phyloP scores from a whole-genome alignment of 257 asterid genomes.

The Craterostigma plantagineum region DNA sequence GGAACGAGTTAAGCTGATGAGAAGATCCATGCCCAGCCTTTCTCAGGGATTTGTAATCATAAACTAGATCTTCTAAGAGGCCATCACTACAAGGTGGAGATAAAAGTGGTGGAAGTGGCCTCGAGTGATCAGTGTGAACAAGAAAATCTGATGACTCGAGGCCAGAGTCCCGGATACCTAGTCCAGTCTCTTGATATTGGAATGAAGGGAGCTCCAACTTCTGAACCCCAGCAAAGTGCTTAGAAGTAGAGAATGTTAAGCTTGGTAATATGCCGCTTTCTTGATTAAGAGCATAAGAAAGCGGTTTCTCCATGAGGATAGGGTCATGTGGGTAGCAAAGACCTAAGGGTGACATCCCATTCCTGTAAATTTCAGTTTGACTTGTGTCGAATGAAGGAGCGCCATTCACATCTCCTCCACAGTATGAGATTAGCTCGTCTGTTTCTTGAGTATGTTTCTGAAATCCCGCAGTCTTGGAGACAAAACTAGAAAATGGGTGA shows the following conservation, averaged over 20 bases:
- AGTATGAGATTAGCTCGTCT: slow-evolving; percentile 22
- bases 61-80: slow-evolving; percentile 44
- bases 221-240: slow-evolving; percentile 37
- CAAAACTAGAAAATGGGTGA: slow-evolving; percentile 25
- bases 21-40: slow-evolving; percentile 16
- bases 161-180: slow-evolving; percentile 32
- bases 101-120: slow-evolving; percentile 21
- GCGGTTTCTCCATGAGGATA: slow-evolving; percentile 19
- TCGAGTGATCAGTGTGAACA: slow-evolving; percentile 24
- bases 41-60: slow-evolving; percentile 33
- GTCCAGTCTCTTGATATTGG: slow-evolving; percentile 42
- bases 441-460: slow-evolving; percentile 20
- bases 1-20: no score
- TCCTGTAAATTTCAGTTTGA: slow-evolving; percentile 15
- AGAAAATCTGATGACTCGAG: slow-evolving; percentile 29
- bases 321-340: slow-evolving; percentile 18
- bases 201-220: slow-evolving; percentile 80
- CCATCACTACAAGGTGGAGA: slow-evolving; percentile 48
- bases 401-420: slow-evolving; percentile 11
- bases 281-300: slow-evolving; percentile 20
- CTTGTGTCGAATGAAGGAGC: slow-evolving; percentile 16
- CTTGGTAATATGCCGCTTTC: slow-evolving; percentile 4
- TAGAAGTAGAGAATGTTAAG: slow-evolving; percentile 31
- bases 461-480: slow-evolving; percentile 17
- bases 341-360: slow-evolving; percentile 20